Conservation (phyloP, 2,329 filamentous ascomycete species). For the Pseudogymnoascus sp. region DNA sequence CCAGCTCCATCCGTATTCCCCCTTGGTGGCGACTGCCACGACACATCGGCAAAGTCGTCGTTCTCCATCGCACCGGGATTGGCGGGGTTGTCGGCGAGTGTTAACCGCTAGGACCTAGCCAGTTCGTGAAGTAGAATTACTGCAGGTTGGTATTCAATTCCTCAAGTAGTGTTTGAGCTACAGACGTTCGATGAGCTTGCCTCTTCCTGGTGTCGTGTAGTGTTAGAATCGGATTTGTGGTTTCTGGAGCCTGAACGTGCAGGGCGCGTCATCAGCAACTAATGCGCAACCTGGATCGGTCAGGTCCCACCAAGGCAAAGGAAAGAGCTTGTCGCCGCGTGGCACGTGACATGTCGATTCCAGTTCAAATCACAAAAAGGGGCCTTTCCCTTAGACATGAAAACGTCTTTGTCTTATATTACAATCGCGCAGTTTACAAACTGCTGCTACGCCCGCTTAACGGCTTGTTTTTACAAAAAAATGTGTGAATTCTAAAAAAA, state of each 20-base stretch:
- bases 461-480: neutral
- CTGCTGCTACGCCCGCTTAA: too few species aligned
- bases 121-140: neutral
- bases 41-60: conserved; percentile 74
- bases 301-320: neutral
- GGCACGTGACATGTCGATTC: neutral
- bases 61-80: conserved; percentile 22
- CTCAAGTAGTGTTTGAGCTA: neutral
- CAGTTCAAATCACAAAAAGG: neutral
- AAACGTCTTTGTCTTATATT: neutral
- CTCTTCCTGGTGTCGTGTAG: neutral
- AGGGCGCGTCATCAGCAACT: neutral
- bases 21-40: conserved; percentile 46
- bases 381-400: too few species aligned
- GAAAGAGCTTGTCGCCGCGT: neutral
- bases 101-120: neutral
- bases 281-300: neutral
- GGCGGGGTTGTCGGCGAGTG: conserved; percentile 6
- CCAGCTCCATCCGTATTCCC: conserved; percentile 29
- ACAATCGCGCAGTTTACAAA: neutral
- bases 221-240: neutral
- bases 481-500: neutral
- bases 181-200: neutral
- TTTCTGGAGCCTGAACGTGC: neutral
- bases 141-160: neutral